A percentile compares a stretch with the other conserved stretches of the same genome.
Conservation (phyloP, 129 eudicot genomes). For the Flaveria ramosissima region DNA sequence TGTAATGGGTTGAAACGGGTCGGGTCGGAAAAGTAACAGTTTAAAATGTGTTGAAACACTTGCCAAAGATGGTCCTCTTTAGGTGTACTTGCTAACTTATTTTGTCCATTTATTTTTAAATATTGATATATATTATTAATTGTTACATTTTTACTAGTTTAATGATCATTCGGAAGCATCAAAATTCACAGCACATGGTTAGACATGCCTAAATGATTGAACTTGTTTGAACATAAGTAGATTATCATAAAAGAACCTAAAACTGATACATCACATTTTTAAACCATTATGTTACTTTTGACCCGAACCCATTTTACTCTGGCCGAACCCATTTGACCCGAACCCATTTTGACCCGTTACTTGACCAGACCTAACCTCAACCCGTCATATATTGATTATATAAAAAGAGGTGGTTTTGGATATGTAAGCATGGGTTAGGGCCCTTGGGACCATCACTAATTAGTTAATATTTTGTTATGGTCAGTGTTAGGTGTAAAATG, state of each 20-base stretch:
- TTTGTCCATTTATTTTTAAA: no score
- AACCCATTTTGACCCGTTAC: no score
- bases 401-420: conserved; percentile 2
- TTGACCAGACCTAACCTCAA: no score
- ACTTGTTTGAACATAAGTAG: not conserved
- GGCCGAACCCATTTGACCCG: not conserved
- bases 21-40: no score
- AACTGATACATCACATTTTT: not conserved
- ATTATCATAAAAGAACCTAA: not conserved
- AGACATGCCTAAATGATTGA: not conserved
- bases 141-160: no score
- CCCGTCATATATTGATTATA: not conserved
- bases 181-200: not conserved
- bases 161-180: not conserved
- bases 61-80: no score
- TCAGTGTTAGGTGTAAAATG: conserved; percentile 31
- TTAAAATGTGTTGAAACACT: no score
- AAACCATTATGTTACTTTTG: not conserved
- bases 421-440: conserved; percentile 2
- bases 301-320: not conserved
- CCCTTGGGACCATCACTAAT: conserved; percentile 14
- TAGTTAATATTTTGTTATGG: conserved; percentile 20
- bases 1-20: not conserved
- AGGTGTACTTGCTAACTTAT: no score
- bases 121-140: no score